A percentile compares a stretch with the other conserved stretches of the same genome.
phyloP scores from a whole-genome alignment of 768 basidiomycete species.

The Termitomyces sp. region DNA sequence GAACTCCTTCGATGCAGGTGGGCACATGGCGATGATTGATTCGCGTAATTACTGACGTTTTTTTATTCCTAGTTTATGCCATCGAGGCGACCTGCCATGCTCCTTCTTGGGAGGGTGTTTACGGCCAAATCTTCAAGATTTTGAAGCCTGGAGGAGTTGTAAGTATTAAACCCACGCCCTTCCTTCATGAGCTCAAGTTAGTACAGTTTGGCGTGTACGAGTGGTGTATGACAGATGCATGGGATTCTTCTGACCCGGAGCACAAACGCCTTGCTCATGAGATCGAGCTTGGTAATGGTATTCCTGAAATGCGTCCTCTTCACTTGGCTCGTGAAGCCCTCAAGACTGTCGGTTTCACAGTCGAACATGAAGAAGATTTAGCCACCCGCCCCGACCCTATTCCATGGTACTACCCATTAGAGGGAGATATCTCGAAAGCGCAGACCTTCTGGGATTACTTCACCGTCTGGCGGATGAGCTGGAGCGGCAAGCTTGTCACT shows the following conservation, averaged over 20 bases:
- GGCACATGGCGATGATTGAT: constrained; percentile 16
- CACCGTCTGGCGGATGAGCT: constrained; percentile 86
- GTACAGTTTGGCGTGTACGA: constrained; percentile 93
- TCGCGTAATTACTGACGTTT: neutral
- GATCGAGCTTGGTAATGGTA: constrained; percentile 93
- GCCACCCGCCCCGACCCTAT: constrained; percentile 74
- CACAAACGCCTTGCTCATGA: constrained; percentile 91
- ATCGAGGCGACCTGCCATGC: constrained; percentile 98
- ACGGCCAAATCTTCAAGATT: constrained; percentile 87
- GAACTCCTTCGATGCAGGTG: constrained; percentile 91
- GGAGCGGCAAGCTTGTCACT: constrained; percentile 77
- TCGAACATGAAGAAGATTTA: constrained; percentile 91
- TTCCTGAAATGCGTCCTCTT: constrained; percentile 92
- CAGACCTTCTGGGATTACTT: constrained; percentile 92
- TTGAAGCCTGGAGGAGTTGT: constrained; percentile 95
- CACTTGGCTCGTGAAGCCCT: constrained; percentile 68
- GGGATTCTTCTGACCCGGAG: constrained; percentile 79
- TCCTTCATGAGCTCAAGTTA: neutral
- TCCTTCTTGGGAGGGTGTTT: constrained; percentile 93
- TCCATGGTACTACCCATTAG: constrained; percentile 96
- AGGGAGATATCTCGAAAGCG: constrained; percentile 87
- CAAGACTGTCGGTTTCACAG: constrained; percentile 75
- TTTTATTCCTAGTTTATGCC: constrained; percentile 66
- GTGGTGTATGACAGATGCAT: constrained; percentile 96
- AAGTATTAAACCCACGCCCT: constrained; percentile 24